phyloP scores from a whole-genome alignment of 1,139 yeast species.

The Nakaseomyces nivariensis region DNA sequence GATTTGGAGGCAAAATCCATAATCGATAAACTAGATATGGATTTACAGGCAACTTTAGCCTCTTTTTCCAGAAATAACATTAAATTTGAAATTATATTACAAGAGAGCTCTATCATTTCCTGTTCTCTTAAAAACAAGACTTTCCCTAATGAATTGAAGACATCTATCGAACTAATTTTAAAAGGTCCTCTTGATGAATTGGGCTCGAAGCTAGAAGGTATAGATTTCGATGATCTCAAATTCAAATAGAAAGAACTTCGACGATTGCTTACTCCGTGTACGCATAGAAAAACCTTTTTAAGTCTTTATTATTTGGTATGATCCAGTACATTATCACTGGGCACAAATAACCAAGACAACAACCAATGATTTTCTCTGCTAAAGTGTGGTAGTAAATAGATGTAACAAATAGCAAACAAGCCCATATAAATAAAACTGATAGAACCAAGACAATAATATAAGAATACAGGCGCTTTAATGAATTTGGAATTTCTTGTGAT shows the following conservation, averaged over 20 bases:
- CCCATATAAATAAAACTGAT: constrained; percentile 34
- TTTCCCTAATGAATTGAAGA: constrained; percentile 2
- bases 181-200: constrained; percentile 15
- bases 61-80: constrained; percentile 10
- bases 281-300: constrained; percentile 13
- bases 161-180: constrained; percentile 9
- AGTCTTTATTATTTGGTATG: constrained; percentile 14
- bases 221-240: not conserved
- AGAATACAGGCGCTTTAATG: constrained; percentile 7
- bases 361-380: constrained; percentile 45
- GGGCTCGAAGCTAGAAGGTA: constrained; percentile 8
- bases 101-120: constrained; percentile 12
- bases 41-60: constrained; percentile 16
- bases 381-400: constrained; percentile 54
- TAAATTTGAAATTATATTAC: constrained; percentile 12
- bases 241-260: not conserved
- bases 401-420: constrained; percentile 40
- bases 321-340: constrained; percentile 32
- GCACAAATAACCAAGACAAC: constrained; percentile 37
- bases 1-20: constrained; percentile 10
- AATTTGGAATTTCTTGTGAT: constrained; percentile 9
- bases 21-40: constrained; percentile 14
- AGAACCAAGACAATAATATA: constrained; percentile 8
- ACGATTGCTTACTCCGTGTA: not conserved
- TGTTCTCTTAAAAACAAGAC: constrained; percentile 10